Base-by-base conservation (phyloP, 2,329 filamentous ascomycete genomes). In the Aphanocladium album region DNA sequence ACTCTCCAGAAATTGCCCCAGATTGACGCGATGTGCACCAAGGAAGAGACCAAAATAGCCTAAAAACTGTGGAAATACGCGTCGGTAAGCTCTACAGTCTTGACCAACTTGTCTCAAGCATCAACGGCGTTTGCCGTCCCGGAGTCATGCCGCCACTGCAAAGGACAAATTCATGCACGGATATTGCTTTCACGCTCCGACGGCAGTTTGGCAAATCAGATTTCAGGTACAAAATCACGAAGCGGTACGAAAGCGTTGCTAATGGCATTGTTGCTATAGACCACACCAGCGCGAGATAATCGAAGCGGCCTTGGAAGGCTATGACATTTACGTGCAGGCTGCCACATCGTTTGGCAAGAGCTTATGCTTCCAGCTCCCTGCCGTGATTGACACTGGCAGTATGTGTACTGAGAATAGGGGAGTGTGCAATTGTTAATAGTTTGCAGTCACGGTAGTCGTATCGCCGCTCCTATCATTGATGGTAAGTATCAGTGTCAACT, bases 291-390 rank as follows among this genome's bases (percentile, higher is more conserved):
- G 90, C 62, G 92, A 98, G 69, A 92, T 97, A 60, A 93, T 98
- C 60, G 80, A 83, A 61, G 89, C 91, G 8, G 90, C 90, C 2
- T 80, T 97, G 9, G 85, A 89, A 60, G 89, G 91, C 17, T 82
- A 93, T 64, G 93, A 98, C 87, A 89, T 98, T 47, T 97, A 96
- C 70, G 83, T 98, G 1, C 93, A 97, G 74, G 93, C 93, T 51
- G 90, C 90, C 59, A 93, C 90, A 3, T 91, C 89, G 11, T 97
- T 97, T 72, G 93, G 93, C 46, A 97, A 97, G 74, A 96, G 91
- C 69, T 74, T 97, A 57, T 97, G 93, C 76, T 97, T 93, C 71
- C 93, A 97, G 72, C 81, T 97, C 1, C 93, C 93, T 9, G 93
- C 93, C 25, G 87, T 97, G 35, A 87, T 96, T 60, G 89, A 93